phyloP scores from a whole-genome alignment of 192 early-diverging fungal genomes.

The Lobosporangium transversale region DNA sequence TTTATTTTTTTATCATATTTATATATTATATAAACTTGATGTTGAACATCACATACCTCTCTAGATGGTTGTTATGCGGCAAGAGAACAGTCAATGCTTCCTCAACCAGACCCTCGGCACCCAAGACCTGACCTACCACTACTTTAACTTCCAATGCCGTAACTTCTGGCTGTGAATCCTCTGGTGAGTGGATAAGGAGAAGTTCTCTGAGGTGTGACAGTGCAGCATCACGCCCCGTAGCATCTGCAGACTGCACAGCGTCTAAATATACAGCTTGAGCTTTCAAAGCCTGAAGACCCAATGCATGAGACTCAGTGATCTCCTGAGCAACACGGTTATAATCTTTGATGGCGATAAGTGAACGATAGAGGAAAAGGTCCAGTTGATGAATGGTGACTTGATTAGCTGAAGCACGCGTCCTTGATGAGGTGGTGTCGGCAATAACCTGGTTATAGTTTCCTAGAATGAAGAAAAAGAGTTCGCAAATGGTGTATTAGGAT shows the following conservation, averaged over 20 bases:
- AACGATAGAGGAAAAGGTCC: slow-evolving; percentile 78
- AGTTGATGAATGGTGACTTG: slow-evolving; percentile 64
- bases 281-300: slow-evolving; percentile 74
- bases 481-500: slow-evolving; percentile 1
- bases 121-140: slow-evolving; percentile 71
- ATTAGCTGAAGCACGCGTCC: slow-evolving; percentile 75
- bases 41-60: too few relatives aligned
- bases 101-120: slow-evolving; percentile 66
- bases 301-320: slow-evolving; percentile 58
- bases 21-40: too few relatives aligned
- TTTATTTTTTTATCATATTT: neutral
- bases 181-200: slow-evolving; percentile 62
- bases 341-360: slow-evolving; percentile 83
- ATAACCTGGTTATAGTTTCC: slow-evolving; percentile 33
- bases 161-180: slow-evolving; percentile 53
- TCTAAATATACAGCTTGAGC: slow-evolving; percentile 71
- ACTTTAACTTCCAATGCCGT: slow-evolving; percentile 64
- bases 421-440: slow-evolving; percentile 52
- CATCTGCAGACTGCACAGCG: slow-evolving; percentile 55
- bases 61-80: slow-evolving; percentile 76
- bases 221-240: slow-evolving; percentile 53
- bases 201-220: slow-evolving; percentile 58
- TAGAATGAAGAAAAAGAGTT: neutral
- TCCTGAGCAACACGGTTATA: slow-evolving; percentile 74
- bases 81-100: slow-evolving; percentile 80